These are phyloP conservation scores for Pyrus communis DNA, from an alignment of 306 rosid species.

Conservation along the genomic window DNA sequence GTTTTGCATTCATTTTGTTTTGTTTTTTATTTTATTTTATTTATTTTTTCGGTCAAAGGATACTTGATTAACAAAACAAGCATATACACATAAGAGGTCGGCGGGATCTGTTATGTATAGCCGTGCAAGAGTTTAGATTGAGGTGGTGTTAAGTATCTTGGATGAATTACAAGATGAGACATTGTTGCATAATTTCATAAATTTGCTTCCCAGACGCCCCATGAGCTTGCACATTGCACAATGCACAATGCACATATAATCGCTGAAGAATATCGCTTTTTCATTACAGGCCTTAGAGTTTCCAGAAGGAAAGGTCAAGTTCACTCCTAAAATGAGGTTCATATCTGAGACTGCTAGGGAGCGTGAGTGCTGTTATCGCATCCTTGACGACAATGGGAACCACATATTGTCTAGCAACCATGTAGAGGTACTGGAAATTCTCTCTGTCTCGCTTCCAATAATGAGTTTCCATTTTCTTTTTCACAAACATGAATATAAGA, in stretches of 20 bases:
- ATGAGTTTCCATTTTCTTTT: background rate
- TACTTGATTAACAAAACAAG: too few species aligned
- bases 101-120: background rate
- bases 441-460: background rate
- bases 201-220: background rate
- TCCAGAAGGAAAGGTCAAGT: slow-evolving; percentile 69
- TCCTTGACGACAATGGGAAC: slow-evolving; percentile 67
- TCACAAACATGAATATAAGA: background rate
- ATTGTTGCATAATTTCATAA: background rate
- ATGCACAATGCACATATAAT: background rate
- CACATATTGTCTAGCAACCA: slow-evolving; percentile 26
- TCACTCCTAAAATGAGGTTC: slow-evolving; percentile 47
- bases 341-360: slow-evolving; percentile 45
- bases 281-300: slow-evolving; percentile 46
- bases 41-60: too few species aligned
- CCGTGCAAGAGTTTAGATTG: background rate
- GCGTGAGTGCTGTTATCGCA: slow-evolving; percentile 57
- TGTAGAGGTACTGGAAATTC: slow-evolving; percentile 38
- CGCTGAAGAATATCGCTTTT: slow-evolving; percentile 3
- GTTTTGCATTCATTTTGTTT: background rate
- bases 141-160: background rate
- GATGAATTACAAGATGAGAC: background rate
- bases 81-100: too few species aligned
- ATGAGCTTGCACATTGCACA: background rate
- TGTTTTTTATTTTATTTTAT: too few species aligned